Evolutionary conservation across 768 basidiomycete species (phyloP).

Genomic region (Mycena polygramma): DNA sequence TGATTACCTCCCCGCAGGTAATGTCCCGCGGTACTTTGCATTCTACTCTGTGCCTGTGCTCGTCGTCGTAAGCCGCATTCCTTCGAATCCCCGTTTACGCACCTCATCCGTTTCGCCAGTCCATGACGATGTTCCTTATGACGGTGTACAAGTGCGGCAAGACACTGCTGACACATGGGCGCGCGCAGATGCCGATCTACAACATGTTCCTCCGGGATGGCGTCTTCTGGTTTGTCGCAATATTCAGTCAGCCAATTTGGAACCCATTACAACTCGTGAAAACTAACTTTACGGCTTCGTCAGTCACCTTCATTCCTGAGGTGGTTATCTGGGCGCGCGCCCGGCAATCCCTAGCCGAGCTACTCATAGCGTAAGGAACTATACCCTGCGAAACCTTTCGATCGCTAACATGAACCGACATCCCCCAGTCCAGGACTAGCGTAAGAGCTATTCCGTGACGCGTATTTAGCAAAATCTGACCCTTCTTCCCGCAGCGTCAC

Average conservation of each 20-base stretch:
- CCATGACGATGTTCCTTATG: conserved; percentile 28
- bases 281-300: too few relatives aligned
- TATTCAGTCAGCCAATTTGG: conserved; percentile 11
- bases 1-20: not conserved
- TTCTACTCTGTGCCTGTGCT: conserved; percentile 35
- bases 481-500: conserved; percentile 14
- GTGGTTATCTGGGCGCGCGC: conserved; percentile 31
- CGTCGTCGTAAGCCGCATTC: conserved; percentile 20
- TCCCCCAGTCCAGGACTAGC: conserved; percentile 31
- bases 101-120: not conserved
- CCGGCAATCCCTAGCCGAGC: conserved; percentile 29
- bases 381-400: not conserved
- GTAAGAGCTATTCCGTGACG: not conserved
- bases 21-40: conserved; percentile 34
- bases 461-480: not conserved
- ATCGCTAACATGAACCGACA: not conserved
- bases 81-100: too few relatives aligned
- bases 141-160: conserved; percentile 35
- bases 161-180: conserved; percentile 30
- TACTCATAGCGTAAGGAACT: conserved; percentile 28
- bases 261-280: not conserved
- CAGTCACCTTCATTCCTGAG: conserved; percentile 32
- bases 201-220: conserved; percentile 34
- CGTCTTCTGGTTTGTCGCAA: conserved; percentile 34
- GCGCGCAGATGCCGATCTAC: conserved; percentile 31